Conservation (phyloP, 768 basidiomycete genomes). For the Strobilomyces dryophilus region DNA sequence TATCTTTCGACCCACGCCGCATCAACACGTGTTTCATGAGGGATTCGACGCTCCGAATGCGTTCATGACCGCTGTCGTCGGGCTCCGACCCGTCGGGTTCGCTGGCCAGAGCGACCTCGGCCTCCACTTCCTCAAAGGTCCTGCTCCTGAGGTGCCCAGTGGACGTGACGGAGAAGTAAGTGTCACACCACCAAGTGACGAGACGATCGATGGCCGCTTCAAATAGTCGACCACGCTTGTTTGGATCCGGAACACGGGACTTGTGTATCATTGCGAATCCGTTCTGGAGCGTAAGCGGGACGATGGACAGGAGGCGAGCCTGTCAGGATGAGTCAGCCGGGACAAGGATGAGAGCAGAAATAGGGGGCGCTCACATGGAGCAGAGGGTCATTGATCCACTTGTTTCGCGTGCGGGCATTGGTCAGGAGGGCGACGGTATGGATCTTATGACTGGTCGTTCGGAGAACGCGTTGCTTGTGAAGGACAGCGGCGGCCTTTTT, state of each 20-base stretch:
- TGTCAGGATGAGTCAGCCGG: slow-evolving; percentile 29
- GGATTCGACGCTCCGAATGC: slow-evolving; percentile 73
- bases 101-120: slow-evolving; percentile 27
- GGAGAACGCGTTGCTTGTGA: slow-evolving; percentile 64
- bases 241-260: slow-evolving; percentile 72
- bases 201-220: slow-evolving; percentile 75
- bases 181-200: slow-evolving; percentile 77
- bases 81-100: slow-evolving; percentile 37
- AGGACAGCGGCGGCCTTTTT: slow-evolving; percentile 39
- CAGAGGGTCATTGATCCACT: slow-evolving; percentile 77
- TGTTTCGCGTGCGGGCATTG: slow-evolving; percentile 72
- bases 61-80: slow-evolving; percentile 52
- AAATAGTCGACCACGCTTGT: slow-evolving; percentile 82
- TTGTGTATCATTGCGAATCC: slow-evolving; percentile 80
- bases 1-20: slow-evolving; percentile 77
- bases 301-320: slow-evolving; percentile 86
- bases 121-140: slow-evolving; percentile 73
- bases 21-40: slow-evolving; percentile 91
- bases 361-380: slow-evolving; percentile 60
- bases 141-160: slow-evolving; percentile 69
- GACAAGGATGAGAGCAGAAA: not conserved
- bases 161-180: slow-evolving; percentile 61
- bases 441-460: slow-evolving; percentile 83
- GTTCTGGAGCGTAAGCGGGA: slow-evolving; percentile 76
- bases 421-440: slow-evolving; percentile 81